Conservation (phyloP, 805 yeast species). For the Saccharomyces jurei region DNA sequence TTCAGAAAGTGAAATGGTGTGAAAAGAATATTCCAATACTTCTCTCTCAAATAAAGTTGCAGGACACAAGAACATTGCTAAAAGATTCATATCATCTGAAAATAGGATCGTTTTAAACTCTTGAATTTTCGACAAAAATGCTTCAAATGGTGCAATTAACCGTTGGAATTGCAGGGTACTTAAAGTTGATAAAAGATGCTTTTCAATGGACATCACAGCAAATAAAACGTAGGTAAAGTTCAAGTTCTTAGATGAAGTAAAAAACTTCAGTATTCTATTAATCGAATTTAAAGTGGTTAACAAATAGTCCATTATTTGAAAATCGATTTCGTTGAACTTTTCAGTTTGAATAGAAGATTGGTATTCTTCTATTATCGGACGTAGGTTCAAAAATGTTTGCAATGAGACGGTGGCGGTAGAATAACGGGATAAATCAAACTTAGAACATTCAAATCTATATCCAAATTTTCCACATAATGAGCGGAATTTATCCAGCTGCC, state of each 20-base stretch:
- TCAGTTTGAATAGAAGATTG: constrained; percentile 2
- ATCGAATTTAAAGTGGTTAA: constrained; percentile 5
- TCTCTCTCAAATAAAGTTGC: constrained; percentile 14
- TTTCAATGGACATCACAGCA: constrained; percentile 10
- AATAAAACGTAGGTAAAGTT: constrained; percentile 9
- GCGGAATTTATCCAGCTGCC: constrained; percentile 13
- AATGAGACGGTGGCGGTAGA: constrained; percentile 12
- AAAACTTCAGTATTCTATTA: constrained; percentile 9
- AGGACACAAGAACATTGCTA: constrained; percentile 15
- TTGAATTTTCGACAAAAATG: constrained; percentile 3
- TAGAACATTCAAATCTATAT: background rate
- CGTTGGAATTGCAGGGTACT: constrained; percentile 3
- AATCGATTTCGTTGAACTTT: constrained; percentile 8
- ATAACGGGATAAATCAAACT: constrained; percentile 8
- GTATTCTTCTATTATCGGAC: constrained; percentile 4
- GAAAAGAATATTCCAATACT: constrained; percentile 10
- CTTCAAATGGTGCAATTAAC: constrained; percentile 6
- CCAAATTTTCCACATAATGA: constrained; percentile 1
- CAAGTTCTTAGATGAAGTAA: constrained; percentile 3
- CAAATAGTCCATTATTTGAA: constrained; percentile 2
- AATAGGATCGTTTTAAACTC: constrained; percentile 5
- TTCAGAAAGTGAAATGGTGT: constrained; percentile 13
- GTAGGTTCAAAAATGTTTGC: constrained; percentile 5
- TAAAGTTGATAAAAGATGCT: constrained; percentile 5
- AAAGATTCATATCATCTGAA: constrained; percentile 9